phyloP scores from a whole-genome alignment of 495 filamentous ascomycete genomes.

The Penicillium lividum region DNA sequence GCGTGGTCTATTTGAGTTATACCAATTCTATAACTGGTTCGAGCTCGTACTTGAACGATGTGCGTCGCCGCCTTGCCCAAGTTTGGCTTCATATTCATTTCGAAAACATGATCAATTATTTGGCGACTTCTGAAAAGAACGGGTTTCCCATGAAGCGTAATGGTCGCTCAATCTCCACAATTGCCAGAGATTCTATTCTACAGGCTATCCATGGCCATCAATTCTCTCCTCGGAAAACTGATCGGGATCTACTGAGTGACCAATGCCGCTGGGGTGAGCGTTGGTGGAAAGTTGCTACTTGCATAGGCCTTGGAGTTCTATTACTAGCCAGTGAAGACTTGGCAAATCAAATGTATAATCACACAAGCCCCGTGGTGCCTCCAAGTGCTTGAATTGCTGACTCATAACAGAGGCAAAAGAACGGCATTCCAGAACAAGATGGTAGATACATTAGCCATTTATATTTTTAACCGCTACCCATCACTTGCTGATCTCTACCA shows the following conservation, averaged over 20 bases:
- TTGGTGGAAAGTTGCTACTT: conserved; percentile 9
- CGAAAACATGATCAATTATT: no score
- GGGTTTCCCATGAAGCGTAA: background rate
- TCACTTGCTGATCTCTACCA: background rate
- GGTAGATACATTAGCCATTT: conserved; percentile 15
- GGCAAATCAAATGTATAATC: background rate
- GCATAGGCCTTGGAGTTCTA: conserved; percentile 11
- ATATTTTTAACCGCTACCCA: conserved; percentile 17
- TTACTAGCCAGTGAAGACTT: conserved; percentile 13
- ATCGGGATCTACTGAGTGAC: conserved; percentile 1
- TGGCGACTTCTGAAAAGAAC: no score
- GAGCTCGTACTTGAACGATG: no score
- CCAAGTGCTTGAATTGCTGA: conserved; percentile 6
- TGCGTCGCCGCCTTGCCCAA: no score
- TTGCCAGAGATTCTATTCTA: conserved; percentile 1
- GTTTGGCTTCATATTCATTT: no score
- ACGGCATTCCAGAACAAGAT: conserved; percentile 18
- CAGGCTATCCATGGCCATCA: background rate
- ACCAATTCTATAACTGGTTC: no score
- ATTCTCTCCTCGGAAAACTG: background rate
- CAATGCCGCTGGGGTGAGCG: conserved; percentile 2
- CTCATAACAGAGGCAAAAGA: conserved; percentile 16
- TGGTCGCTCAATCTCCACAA: background rate
- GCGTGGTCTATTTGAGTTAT: no score
- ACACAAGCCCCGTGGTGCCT: background rate